phyloP scores from a whole-genome alignment of 2,329 filamentous ascomycete species.

The Sarocladiaceae sp. region DNA sequence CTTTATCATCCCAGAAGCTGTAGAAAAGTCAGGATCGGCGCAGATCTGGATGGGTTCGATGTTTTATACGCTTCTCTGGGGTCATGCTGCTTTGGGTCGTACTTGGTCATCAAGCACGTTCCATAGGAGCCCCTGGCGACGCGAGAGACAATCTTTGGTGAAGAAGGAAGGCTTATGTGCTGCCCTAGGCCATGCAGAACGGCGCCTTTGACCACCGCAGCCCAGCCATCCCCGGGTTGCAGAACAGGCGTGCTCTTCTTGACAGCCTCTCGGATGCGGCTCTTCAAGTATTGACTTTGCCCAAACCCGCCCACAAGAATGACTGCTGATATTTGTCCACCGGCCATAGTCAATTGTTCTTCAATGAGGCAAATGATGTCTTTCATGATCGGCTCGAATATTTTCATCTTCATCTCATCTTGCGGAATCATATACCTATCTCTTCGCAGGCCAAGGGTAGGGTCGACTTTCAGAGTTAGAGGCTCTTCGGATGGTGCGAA shows the following conservation, averaged over 20 bases:
- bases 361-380: conserved; percentile 37
- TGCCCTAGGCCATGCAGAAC: conserved; percentile 36
- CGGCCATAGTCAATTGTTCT: conserved; percentile 33
- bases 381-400: conserved; percentile 37
- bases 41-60: background rate
- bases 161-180: conserved; percentile 21
- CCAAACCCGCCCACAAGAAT: conserved; percentile 47
- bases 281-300: conserved; percentile 39
- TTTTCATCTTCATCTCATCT: conserved; percentile 61
- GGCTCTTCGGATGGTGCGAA: conserved; percentile 31
- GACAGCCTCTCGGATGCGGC: conserved; percentile 32
- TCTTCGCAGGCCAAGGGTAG: conserved; percentile 27
- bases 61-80: conserved; percentile 30
- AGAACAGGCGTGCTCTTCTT: conserved; percentile 34
- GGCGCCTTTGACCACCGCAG: conserved; percentile 46
- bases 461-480: conserved; percentile 29
- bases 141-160: conserved; percentile 27
- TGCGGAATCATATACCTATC: conserved; percentile 31
- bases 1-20: conserved; percentile 34
- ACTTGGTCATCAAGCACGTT: conserved; percentile 29
- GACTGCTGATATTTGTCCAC: conserved; percentile 30
- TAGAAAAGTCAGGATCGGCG: background rate
- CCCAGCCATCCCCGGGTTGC: conserved; percentile 45
- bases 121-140: conserved; percentile 33
- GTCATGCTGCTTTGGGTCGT: conserved; percentile 31